phyloP scores from a whole-genome alignment of 257 asterid genomes.

The Buddleja alternifolia region DNA sequence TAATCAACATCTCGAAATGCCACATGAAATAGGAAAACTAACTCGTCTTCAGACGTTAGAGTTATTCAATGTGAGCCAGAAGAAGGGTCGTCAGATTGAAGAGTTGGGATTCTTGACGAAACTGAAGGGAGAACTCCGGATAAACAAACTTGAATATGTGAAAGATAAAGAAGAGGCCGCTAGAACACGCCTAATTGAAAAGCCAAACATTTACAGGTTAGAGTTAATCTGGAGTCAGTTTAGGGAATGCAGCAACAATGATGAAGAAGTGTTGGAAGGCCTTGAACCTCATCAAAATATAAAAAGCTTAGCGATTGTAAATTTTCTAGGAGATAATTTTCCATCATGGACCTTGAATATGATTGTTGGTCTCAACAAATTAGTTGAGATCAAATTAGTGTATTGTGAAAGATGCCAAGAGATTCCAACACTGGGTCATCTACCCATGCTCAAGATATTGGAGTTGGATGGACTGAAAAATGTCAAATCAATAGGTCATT shows the following conservation, averaged over 20 bases:
- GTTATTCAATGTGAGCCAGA: slow-evolving; percentile 13
- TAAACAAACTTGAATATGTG: slow-evolving; percentile 28
- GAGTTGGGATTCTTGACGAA: slow-evolving; percentile 37
- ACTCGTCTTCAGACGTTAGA: slow-evolving; percentile 30
- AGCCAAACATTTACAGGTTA: slow-evolving; percentile 21
- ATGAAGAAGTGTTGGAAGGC: slow-evolving; percentile 36
- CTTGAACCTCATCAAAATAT: slow-evolving; percentile 35
- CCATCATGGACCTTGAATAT: too few relatives aligned
- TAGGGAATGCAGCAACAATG: not conserved
- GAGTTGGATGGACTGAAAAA: too few relatives aligned
- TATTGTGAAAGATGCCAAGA: too few relatives aligned
- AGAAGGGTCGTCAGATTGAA: too few relatives aligned
- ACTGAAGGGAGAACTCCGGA: slow-evolving; percentile 22
- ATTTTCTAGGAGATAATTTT: too few relatives aligned
- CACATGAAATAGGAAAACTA: too few relatives aligned
- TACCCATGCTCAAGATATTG: too few relatives aligned
- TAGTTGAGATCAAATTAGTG: too few relatives aligned
- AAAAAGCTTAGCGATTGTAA: not conserved
- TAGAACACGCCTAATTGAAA: slow-evolving; percentile 25
- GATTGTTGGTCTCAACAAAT: too few relatives aligned
- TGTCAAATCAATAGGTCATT: too few relatives aligned
- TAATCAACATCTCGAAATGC: slow-evolving; percentile 27
- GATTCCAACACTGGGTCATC: too few relatives aligned
- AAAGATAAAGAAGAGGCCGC: too few relatives aligned
- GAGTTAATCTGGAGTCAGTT: slow-evolving; percentile 19